Conservation (phyloP, 495 filamentous ascomycete genomes). For the Penicillium malachiteum region DNA sequence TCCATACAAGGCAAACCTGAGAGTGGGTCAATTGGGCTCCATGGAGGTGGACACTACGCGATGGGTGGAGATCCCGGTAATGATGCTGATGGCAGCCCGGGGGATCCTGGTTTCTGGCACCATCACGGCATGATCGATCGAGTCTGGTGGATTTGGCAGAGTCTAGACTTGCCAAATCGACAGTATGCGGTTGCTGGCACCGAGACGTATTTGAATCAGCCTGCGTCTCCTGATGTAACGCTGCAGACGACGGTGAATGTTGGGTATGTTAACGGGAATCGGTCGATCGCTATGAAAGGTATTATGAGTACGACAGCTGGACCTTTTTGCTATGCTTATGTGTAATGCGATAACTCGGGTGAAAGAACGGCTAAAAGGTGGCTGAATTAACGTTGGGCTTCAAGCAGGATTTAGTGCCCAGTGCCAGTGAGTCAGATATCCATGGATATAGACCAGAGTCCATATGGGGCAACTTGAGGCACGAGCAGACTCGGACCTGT, state of each 20-base stretch:
- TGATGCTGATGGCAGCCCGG: slow-evolving; percentile 51
- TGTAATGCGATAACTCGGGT: slow-evolving; percentile 10
- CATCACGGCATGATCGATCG: slow-evolving; percentile 71
- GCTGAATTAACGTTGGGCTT: too few relatives aligned
- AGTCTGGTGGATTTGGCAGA: slow-evolving; percentile 70
- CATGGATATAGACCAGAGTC: background rate
- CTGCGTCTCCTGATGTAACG: slow-evolving; percentile 46
- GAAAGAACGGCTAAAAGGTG: background rate
- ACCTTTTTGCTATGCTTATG: slow-evolving; percentile 56
- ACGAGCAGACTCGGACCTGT: background rate
- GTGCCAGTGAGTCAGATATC: too few relatives aligned
- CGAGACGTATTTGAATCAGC: slow-evolving; percentile 54
- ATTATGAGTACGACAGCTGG: slow-evolving; percentile 50
- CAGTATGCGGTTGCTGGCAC: slow-evolving; percentile 50
- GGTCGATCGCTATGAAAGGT: slow-evolving; percentile 41
- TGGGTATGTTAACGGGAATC: slow-evolving; percentile 33
- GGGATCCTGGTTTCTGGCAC: slow-evolving; percentile 65
- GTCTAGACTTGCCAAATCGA: slow-evolving; percentile 47
- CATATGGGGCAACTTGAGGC: background rate
- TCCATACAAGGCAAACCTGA: slow-evolving; percentile 51
- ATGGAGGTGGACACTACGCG: slow-evolving; percentile 48
- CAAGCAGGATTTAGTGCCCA: too few relatives aligned
- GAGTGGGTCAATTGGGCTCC: slow-evolving; percentile 53
- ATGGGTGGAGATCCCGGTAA: background rate
- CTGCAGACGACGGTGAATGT: slow-evolving; percentile 44